Base-by-base conservation (phyloP, 352 stramenopile species). In the Phytophthora constricta region DNA sequence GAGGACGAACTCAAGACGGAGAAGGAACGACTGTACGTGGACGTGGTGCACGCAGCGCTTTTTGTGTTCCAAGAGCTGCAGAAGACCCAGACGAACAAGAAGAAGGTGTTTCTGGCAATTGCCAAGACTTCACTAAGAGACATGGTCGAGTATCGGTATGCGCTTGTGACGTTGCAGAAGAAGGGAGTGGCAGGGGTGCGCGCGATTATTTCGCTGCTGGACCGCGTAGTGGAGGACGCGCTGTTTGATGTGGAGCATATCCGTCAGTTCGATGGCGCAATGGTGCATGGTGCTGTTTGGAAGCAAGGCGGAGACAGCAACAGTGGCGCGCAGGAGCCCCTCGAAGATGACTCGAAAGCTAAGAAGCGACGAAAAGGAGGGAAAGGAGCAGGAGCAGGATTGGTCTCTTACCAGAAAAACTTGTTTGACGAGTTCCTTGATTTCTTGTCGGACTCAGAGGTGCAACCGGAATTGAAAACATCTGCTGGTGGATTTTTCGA, bases 11-110 rank as follows among this genome's bases (percentile, higher is more conserved):
- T 66, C 0, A 42, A 20, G 2, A 41, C n/a, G 4, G 27, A 68
- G 25, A 45, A 42, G 17, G 34, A 63, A 25, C 14, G 34, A 9
- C 47, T 81, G 56, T 76, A 78, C 28, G 72, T 92, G 28, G 55
- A 70, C 37, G 46, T 96, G 42, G 54, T 84, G 17, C 58, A 77
- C 22, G 82, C 79, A 1, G 65, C 89, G 43, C 26, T 94, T 47
- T 76, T 76, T 31, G 84, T 94, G 26, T 92, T 89, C 58, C 86
- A 93, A 31, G 84, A 91, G 55, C 70, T 96, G 27, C 87, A 94
- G 61, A 81, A 76, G 41, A 85, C 87, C n/a, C 87, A 96, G 55
- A 74, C 85, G n/a, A 96, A 95, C 74, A 95, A 94, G 74, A 91
- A 91, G 62, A 96, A 96, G 46, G 89, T 94, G 22, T 96, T 95